Percentiles rank a stretch among this genome's conserved stretches.
phyloP scores from a whole-genome alignment of 164 flowering plant species.

The Platanus orientalis region DNA sequence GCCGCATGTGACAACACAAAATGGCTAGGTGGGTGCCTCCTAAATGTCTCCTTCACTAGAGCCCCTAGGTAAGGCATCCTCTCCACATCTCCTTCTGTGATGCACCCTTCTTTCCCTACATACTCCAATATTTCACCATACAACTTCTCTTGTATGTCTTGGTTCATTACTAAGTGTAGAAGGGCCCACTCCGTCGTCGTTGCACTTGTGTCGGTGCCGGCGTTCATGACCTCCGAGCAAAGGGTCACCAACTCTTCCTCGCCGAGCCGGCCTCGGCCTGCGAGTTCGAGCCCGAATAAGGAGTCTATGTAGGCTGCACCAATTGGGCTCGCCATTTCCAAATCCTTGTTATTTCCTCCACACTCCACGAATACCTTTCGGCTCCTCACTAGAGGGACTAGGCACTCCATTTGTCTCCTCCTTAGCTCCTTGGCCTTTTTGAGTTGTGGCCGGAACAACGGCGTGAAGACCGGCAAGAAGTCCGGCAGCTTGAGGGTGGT shows the following conservation, averaged over 20 bases:
- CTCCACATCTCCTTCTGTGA: constrained; percentile 56
- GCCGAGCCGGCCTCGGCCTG: constrained; percentile 42
- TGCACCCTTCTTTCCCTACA: constrained; percentile 48
- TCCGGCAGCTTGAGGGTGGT: constrained; percentile 76
- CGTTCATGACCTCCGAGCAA: constrained; percentile 71
- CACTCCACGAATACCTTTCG: constrained; percentile 46
- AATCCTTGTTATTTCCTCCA: constrained; percentile 14
- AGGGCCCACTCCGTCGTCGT: constrained; percentile 80
- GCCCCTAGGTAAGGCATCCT: constrained; percentile 65
- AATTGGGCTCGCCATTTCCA: constrained; percentile 59
- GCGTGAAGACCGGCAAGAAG: constrained; percentile 65
- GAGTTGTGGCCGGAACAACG: constrained; percentile 56
- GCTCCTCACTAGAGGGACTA: constrained; percentile 55
- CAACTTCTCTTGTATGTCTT: constrained; percentile 58
- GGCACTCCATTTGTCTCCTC: constrained; percentile 53
- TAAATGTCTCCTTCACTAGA: constrained; percentile 70
- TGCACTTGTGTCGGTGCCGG: constrained; percentile 91
- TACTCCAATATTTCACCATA: constrained; percentile 48
- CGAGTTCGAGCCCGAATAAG: constrained; percentile 43
- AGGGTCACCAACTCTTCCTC: constrained; percentile 78
- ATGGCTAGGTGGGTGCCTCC: constrained; percentile 91
- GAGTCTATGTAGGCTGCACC: constrained; percentile 91
- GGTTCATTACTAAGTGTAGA: constrained; percentile 58
- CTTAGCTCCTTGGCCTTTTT: constrained; percentile 52
- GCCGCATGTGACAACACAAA: constrained; percentile 76